Evolutionary conservation across 1,139 yeast genomes (phyloP).

Genomic region (Yamadazyma jaroonii): DNA sequence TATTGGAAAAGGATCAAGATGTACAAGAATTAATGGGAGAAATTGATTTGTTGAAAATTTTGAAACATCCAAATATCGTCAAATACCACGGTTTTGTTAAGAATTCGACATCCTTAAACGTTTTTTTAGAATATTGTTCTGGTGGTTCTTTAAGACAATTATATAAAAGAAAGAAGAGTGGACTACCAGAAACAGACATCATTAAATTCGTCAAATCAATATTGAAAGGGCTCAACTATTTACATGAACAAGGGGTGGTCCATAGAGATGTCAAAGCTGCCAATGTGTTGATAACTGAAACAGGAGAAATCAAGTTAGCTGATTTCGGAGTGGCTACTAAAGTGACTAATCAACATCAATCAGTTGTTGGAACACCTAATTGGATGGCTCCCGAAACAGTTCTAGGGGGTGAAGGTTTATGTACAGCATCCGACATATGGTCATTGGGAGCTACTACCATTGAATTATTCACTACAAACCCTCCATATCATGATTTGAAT

Average conservation of each 20-base stretch:
- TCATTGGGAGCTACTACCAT: slow-evolving; percentile 93
- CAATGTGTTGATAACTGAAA: slow-evolving; percentile 60
- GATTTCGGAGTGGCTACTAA: slow-evolving; percentile 79
- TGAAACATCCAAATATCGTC: slow-evolving; percentile 83
- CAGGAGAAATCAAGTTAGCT: slow-evolving; percentile 64
- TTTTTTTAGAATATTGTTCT: slow-evolving; percentile 73
- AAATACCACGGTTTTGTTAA: slow-evolving; percentile 87
- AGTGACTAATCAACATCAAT: slow-evolving; percentile 39
- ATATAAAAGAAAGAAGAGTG: slow-evolving; percentile 53
- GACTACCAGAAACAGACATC: slow-evolving; percentile 60
- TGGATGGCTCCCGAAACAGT: slow-evolving; percentile 90
- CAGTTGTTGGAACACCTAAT: slow-evolving; percentile 69
- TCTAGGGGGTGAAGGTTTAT: slow-evolving; percentile 75
- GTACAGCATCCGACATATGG: slow-evolving; percentile 88
- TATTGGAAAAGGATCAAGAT: slow-evolving; percentile 48
- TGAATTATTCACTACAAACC: slow-evolving; percentile 81
- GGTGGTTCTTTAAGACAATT: slow-evolving; percentile 80
- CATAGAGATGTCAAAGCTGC: slow-evolving; percentile 83
- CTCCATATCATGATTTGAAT: slow-evolving; percentile 80
- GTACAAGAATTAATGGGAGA: slow-evolving; percentile 69
- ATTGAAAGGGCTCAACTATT: slow-evolving; percentile 64
- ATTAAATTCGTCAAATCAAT: slow-evolving; percentile 66
- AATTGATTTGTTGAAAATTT: slow-evolving; percentile 75
- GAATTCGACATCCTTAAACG: slow-evolving; percentile 61
- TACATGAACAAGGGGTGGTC: slow-evolving; percentile 71